Evolutionary conservation across 768 basidiomycete genomes (phyloP), one percentile per base, ranked within the genome.

Genomic region (Chalciporus piperatus): DNA sequence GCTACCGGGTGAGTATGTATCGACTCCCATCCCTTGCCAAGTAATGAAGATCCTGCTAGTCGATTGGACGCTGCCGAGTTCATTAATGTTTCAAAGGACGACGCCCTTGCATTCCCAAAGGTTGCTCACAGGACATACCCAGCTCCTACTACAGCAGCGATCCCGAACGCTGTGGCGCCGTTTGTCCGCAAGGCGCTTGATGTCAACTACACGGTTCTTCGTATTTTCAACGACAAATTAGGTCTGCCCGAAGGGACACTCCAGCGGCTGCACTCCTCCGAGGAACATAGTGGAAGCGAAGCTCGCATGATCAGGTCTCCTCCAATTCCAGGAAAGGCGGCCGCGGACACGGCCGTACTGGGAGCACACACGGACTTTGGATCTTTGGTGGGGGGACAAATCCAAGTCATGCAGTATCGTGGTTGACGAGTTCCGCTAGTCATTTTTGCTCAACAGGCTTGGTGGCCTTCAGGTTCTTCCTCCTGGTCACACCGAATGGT

Each of bases 301-400:
- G 70, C 79, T 0, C 72, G 86, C 12, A 61, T 79, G 11, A 82
- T 80, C 55, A 79, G 67, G 59, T 79, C 72, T 25, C 77, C 81
- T 1, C 75, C 74, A 1, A 69, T 62, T 49, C 64, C 67, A 3
- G 58, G 56, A 0, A 63, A 66, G 16, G 28, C 41, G 4, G 12
- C 52, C 6, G 63, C 64, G 6, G 68, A 73, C 6, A 74, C 66
- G 41, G 69, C 73, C n/a, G 71, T 73, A 0, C 62, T 86, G n/a
- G 84, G 84, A 17, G 78, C 80, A 2, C 87, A 88, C 61, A 86
- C 85, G 3, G 86, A 87, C 64, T 87, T 86, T 55, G 84, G 85
- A n/a, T 82, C 81, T n/a, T 62, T 87, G 50, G 84, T 84, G 57
- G 60, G 78, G 39, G 9, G 12, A 38, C 8, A 20, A 23, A 20